A percentile compares a stretch with the other conserved stretches of the same genome.
These are phyloP conservation scores for Triangularia verruculosa DNA, from an alignment of 2,329 filamentous ascomycete genomes.

Conservation along the genomic window DNA sequence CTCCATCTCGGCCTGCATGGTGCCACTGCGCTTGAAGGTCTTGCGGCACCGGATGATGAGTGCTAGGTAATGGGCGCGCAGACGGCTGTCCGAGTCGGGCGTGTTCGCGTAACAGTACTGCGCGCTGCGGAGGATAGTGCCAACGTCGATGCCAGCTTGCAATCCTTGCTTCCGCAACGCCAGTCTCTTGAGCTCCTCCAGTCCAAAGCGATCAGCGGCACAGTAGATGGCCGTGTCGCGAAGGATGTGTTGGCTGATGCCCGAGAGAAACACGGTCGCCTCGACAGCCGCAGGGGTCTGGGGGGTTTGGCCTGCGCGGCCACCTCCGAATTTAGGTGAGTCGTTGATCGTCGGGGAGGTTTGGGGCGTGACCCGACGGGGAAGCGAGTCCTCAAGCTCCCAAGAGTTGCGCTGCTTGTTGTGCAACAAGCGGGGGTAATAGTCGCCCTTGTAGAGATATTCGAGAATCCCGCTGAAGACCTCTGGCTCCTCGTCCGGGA, in stretches of 20 bases:
- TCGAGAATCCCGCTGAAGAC: constrained; percentile 91
- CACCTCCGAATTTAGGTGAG: constrained; percentile 37
- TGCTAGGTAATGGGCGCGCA: constrained; percentile 95
- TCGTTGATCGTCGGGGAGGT: constrained; percentile 51
- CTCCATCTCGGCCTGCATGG: constrained; percentile 99
- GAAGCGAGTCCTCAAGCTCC: constrained; percentile 74
- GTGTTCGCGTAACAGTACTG: constrained; percentile 96
- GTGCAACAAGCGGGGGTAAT: constrained; percentile 84
- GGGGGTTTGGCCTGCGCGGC: constrained; percentile 45
- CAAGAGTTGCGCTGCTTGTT: constrained; percentile 84
- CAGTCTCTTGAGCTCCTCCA: constrained; percentile 89
- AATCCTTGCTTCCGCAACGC: constrained; percentile 92
- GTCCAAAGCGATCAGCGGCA: constrained; percentile 81
- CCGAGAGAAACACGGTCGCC: constrained; percentile 74
- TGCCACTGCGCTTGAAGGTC: constrained; percentile 97
- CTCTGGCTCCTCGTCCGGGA: constrained; percentile 77
- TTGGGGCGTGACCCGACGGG: constrained; percentile 42
- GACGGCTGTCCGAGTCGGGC: constrained; percentile 83
- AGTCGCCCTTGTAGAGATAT: constrained; percentile 96
- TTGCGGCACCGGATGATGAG: constrained; percentile 96
- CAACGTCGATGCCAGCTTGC: constrained; percentile 88
- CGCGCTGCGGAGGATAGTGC: constrained; percentile 85
- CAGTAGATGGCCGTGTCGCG: constrained; percentile 95
- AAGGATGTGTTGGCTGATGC: constrained; percentile 72
- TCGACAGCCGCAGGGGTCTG: constrained; percentile 63